Conservation (phyloP, 2,329 filamentous ascomycete species). For the Fusarium papillatum region DNA sequence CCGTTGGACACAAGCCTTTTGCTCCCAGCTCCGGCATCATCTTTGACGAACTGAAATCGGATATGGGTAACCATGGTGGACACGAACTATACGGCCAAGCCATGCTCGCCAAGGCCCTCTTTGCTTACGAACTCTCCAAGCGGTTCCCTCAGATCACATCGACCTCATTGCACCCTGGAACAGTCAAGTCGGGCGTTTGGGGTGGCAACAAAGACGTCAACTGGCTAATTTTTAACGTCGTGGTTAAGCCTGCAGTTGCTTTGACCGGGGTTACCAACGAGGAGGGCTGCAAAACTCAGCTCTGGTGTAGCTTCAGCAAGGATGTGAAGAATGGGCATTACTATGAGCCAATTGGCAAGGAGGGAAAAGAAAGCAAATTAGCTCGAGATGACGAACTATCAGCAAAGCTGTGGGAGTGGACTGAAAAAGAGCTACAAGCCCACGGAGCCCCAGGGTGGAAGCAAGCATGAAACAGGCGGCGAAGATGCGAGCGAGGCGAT, state of each 20-base stretch:
- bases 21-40: neutral
- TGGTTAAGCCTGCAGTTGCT: neutral
- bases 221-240: neutral
- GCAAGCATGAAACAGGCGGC: neutral
- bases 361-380: constrained; percentile 2
- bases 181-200: neutral
- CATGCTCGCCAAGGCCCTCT: neutral
- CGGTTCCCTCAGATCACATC: constrained; percentile 1
- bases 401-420: constrained; percentile 10
- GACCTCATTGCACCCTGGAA: neutral
- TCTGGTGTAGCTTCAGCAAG: constrained; percentile 17
- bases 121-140: neutral
- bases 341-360: constrained; percentile 14
- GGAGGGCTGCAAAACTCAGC: constrained; percentile 2
- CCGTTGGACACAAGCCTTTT: constrained; percentile 6
- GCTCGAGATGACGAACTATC: neutral
- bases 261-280: neutral
- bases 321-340: constrained; percentile 5
- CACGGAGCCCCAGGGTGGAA: constrained; percentile 3
- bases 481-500: neutral
- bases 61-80: neutral
- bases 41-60: constrained; percentile 7
- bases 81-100: constrained; percentile 1
- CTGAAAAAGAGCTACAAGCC: neutral
- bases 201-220: neutral